A percentile compares a stretch with the other conserved stretches of the same genome.
These are phyloP conservation scores for Neurospora tetrasperma DNA, from an alignment of 495 filamentous ascomycete genomes.

Conservation along the genomic window DNA sequence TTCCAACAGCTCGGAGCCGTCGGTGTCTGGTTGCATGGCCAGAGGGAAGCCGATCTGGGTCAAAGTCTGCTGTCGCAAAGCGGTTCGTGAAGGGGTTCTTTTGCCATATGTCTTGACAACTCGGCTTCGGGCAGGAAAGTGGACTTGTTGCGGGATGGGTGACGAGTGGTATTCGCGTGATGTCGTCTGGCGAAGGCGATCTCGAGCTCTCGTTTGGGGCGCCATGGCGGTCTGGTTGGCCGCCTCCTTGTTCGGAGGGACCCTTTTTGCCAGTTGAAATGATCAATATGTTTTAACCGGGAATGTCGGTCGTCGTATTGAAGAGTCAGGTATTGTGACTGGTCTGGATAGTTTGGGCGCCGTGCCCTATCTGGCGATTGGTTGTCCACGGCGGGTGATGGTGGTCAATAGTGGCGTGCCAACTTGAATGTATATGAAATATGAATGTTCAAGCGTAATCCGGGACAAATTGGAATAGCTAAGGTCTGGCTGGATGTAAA, in stretches of 20 bases:
- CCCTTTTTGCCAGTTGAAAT: not conserved
- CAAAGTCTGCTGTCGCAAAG: conserved; percentile 34
- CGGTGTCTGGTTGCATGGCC: conserved; percentile 6
- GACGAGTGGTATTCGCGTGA: conserved; percentile 28
- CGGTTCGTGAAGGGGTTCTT: conserved; percentile 16
- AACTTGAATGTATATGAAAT: not conserved
- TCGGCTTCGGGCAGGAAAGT: conserved; percentile 27
- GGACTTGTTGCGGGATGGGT: conserved; percentile 28
- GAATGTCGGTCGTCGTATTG: not conserved
- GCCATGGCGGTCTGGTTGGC: conserved; percentile 16
- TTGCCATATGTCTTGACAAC: conserved; percentile 32
- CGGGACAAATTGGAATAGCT: not conserved
- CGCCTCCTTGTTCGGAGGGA: not conserved
- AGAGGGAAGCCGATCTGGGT: conserved; percentile 36
- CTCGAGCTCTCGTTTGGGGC: conserved; percentile 19
- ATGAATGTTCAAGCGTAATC: not conserved
- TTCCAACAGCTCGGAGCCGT: conserved; percentile 8
- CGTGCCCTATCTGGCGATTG: not conserved
- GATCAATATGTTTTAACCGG: not conserved
- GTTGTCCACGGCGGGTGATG: not conserved
- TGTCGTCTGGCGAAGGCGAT: conserved; percentile 5
- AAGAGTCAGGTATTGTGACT: not conserved
- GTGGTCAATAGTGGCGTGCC: not conserved
- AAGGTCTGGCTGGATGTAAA: too few species aligned
- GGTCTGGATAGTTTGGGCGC: not conserved